These are phyloP conservation scores for Stramenopiles sp. DNA, from an alignment of 352 stramenopile genomes.

Conservation along the genomic window DNA sequence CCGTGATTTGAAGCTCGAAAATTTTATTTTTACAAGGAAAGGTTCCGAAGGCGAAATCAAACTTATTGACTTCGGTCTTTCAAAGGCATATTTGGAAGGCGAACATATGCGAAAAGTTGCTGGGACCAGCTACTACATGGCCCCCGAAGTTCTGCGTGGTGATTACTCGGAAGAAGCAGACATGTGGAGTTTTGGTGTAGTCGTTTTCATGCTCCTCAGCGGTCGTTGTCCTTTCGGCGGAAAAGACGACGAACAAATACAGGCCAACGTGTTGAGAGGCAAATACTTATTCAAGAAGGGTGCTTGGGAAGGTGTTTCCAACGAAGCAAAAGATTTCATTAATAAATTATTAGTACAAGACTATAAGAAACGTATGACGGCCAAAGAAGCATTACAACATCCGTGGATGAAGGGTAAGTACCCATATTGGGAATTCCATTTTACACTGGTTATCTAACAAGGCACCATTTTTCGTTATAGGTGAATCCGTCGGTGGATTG, in stretches of 20 bases:
- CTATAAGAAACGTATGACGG: background rate
- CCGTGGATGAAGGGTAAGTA: background rate
- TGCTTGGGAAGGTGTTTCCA: background rate
- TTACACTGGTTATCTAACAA: too few species aligned
- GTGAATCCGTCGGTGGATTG: background rate
- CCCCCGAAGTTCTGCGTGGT: background rate
- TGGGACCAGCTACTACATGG: background rate
- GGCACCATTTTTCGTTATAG: too few species aligned
- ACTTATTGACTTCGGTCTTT: background rate
- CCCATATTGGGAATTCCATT: too few species aligned
- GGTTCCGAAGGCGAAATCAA: background rate
- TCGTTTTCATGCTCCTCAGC: background rate
- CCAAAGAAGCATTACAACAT: background rate
- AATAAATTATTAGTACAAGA: slow-evolving; percentile 4
- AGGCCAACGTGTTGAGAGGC: background rate
- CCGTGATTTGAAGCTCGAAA: slow-evolving; percentile 11
- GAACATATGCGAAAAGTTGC: background rate
- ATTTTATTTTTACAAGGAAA: slow-evolving; percentile 9
- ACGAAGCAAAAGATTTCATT: slow-evolving; percentile 12
- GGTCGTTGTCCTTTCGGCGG: slow-evolving; percentile 26
- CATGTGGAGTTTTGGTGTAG: slow-evolving; percentile 8
- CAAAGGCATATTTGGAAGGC: background rate
- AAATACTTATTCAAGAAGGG: background rate
- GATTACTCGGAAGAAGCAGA: background rate
- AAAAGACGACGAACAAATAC: background rate